phyloP scores from a whole-genome alignment of 2,329 filamentous ascomycete genomes.

The Penicillium capsulatum region DNA sequence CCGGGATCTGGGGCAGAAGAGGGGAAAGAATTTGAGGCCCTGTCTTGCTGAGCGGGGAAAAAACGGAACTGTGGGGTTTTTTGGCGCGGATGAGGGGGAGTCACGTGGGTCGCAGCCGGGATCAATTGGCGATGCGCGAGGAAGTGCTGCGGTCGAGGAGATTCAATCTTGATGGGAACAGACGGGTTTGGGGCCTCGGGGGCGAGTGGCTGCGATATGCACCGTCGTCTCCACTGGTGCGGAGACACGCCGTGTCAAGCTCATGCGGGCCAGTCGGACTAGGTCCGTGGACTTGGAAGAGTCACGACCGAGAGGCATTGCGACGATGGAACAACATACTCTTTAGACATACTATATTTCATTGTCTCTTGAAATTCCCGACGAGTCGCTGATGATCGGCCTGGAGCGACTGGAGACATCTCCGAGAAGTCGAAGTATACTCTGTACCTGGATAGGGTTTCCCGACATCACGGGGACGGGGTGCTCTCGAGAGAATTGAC shows the following conservation, averaged over 20 bases:
- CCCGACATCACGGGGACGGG: no score
- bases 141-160: background rate
- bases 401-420: no score
- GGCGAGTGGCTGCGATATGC: slow-evolving; percentile 1
- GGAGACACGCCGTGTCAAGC: slow-evolving; percentile 5
- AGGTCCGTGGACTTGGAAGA: no score
- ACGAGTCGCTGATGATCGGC: no score
- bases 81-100: slow-evolving; percentile 19
- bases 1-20: slow-evolving; percentile 22
- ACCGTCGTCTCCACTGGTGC: slow-evolving; percentile 11
- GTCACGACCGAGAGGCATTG: no score
- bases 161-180: background rate
- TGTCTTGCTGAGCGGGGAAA: slow-evolving; percentile 33
- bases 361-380: no score
- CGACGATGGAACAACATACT: no score
- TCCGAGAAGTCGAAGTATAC: no score
- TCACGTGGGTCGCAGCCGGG: slow-evolving; percentile 17
- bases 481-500: no score
- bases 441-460: no score
- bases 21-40: slow-evolving; percentile 25
- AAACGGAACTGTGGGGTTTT: slow-evolving; percentile 33
- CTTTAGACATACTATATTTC: no score
- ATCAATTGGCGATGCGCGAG: background rate
- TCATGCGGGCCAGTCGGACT: no score
- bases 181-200: background rate